Evolutionary conservation across 2,329 filamentous ascomycete species (phyloP), one percentile per base, ranked within the genome.

Genomic region (Blastomyces parvus): DNA sequence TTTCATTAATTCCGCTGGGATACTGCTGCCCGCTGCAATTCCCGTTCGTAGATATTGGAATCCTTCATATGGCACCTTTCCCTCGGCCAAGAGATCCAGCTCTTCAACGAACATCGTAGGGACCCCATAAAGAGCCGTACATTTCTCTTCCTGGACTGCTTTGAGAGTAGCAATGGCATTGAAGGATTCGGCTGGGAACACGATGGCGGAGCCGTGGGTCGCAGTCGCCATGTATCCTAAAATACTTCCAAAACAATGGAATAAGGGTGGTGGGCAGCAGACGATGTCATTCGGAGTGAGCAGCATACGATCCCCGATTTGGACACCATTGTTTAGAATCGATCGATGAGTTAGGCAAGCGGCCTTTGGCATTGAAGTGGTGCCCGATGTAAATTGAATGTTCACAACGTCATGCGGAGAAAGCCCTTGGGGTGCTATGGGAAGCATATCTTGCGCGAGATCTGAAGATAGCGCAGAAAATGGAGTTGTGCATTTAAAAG

Each of bases 331-430:
- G 77, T 97, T 99, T 65, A 99, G 81, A 67, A 97, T 93, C n/a
- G 84, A 87, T 2, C 82, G 83, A 77, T 97, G 93, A 0, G 85
- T 87, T 40, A 99, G 83, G 79, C 91, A 95, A 1, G 93, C 93
- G 0, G 94, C 94, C 77, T 97, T 97, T 27, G 92, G 93, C 70
- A 84, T 81, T 0, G 89, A 90, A 0, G 94, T 97, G 0, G 94
- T 97, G n/a, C 93, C 94, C 0, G 88, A 93, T 0, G 94, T 99
- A 78, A 97, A 97, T 74, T 97, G 93, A 67, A 97, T 96, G 73
- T 97, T 97, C 68, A 95, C 87, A 2, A 88, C 86, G 60, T 97
- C 93, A 65, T 84, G 74, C 0, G 86, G 80, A 88, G 79, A 75
- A 30, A 74, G 38, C 69, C 69, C 13, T 72, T 80, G 73, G 75